Base-by-base conservation (phyloP, 768 basidiomycete genomes). In the Termitomyces eurrhizus region DNA sequence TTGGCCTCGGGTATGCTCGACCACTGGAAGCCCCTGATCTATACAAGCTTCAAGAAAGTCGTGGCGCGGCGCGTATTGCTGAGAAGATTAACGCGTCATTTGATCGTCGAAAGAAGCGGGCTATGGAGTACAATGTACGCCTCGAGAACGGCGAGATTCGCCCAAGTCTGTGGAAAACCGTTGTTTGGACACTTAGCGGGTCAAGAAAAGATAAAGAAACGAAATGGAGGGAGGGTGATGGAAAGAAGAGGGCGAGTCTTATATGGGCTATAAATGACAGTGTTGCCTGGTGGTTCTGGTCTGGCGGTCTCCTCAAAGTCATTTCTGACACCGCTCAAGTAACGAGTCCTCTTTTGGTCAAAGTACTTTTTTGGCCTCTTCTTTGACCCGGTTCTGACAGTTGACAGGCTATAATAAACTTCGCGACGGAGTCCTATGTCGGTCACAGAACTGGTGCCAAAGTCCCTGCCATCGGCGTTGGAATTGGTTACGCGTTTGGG, bases 21-120 rank as follows among this genome's bases (percentile, higher is more conserved):
- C 90, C 93, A 1, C 79, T 96, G 2, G 89, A 93, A 67, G 85
- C 87, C 0, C 73, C 88, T 0, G 93, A 95, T 72, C 77, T 95
- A 4, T 95, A 88, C 79, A 89, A 85, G 71, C 83, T 95, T 29
- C 85, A 85, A 60, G 82, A 86, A 41, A 70, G 82, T 24, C 82
- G 86, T 29, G 77, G 82, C 2, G 81, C 93, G 0, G 80, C 77
- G 1, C 67, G 74, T 16, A 83, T 93, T 42, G 88, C 90, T 3
- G 75, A 83, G 1, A 75, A 78, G 39, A 89, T 96, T 44, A 77
- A 81, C 21, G 72, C 71, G 3, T 89, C 89, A 0, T 94, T 89
- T 67, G 83, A 86, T 24, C 71, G 76, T 16, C 80, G 91, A 2
- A 71, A 75, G 33, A 73, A 74, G 60, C 77, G 75, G 44, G 91